Evolutionary conservation across 2,329 filamentous ascomycete genomes (phyloP).

Genomic region (Akanthomyces dipterigenus): DNA sequence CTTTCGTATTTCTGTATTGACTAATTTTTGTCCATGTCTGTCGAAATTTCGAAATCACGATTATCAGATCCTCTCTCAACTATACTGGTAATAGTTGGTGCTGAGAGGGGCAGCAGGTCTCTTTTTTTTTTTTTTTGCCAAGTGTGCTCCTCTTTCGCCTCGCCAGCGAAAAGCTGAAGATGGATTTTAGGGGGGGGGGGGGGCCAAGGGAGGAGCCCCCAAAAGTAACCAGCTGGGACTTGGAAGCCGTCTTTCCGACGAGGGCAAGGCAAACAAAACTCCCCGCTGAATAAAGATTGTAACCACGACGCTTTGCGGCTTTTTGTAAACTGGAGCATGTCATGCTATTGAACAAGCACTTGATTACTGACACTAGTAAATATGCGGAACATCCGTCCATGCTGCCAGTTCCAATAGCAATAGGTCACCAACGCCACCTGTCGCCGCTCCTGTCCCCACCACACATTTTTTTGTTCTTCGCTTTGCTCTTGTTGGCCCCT

Average conservation of each 20-base stretch:
- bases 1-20: not conserved
- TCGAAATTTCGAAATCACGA: too few relatives aligned
- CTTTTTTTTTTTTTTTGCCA: not conserved
- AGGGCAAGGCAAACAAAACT: not conserved
- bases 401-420: not conserved
- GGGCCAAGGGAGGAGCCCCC: not conserved
- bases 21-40: not conserved
- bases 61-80: too few relatives aligned
- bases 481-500: not conserved
- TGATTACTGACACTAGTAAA: too few relatives aligned
- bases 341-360: not conserved
- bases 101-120: not conserved
- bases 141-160: conserved; percentile 3
- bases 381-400: conserved; percentile 7
- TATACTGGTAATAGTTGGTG: not conserved
- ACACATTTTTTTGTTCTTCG: not conserved
- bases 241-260: conserved; percentile 1
- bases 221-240: not conserved
- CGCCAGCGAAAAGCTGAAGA: not conserved
- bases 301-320: not conserved
- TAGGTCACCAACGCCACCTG: not conserved
- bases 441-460: not conserved
- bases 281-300: conserved; percentile 12
- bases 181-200: not conserved
- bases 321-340: not conserved